Evolutionary conservation across 768 basidiomycete genomes (phyloP), one percentile per base, ranked within the genome.

Genomic region (Megacollybia marginata): DNA sequence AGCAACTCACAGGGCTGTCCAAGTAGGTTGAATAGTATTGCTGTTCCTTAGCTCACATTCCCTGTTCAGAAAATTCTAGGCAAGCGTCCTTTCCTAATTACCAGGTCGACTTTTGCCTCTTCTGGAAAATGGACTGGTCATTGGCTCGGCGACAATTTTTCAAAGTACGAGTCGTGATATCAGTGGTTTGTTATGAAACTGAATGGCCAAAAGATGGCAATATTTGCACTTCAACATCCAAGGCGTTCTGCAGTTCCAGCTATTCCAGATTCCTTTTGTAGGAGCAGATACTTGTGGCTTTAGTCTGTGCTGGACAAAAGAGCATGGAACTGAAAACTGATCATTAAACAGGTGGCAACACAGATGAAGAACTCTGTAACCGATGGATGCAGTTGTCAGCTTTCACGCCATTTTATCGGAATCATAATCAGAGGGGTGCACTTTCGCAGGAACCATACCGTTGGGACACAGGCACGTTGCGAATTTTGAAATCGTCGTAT

Each of bases 311-410:
- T 52, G 33, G 32, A 47, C 43, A 49, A 56, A 46, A 54, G 53
- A 59, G 55, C 55, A 48, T 52, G 45, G 51, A 54, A 48, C 47
- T 53, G 55, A 54, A 47, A 38, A 44, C 23, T 2, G 36, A 50
- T 33, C 46, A 49, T 51, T 42, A 6, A 6, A 33, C 44, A 62
- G 59, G 70, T 53, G 78, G 69, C 2, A 88, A 90, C 61, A 82
- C 83, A 8, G 78, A 88, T 55, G 88, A 91, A 62, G 87, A 90
- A 61, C 72, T 92, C 9, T 87, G 86, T 65, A 83, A 82, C 53
- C 76, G 89, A 15, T 92, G 89, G 89, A 89, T 88, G 87, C 82
- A 85, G 61, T 74, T 90, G n/a, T 73, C 84, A 3, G 88, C 88
- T 1, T 91, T 91, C 62, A 75, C 76, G 23, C 88, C 88, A 5